Conservation (phyloP, 176 grass and related monocot species). For the Echinochloa phyllopogon region DNA sequence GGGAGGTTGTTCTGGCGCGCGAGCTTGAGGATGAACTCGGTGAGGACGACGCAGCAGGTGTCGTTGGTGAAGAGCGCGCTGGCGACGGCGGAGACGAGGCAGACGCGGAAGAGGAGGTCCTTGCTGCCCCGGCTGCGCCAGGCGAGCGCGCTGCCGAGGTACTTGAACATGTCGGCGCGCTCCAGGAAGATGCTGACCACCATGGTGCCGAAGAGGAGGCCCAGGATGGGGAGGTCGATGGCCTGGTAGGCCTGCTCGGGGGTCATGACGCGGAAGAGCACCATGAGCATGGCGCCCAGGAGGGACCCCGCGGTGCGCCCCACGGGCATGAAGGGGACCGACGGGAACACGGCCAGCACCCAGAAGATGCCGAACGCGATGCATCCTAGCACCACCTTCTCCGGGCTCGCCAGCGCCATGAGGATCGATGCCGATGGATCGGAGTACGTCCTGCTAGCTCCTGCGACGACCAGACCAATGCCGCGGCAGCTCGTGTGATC, state of each 20-base stretch:
- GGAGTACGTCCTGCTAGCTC: too few relatives aligned
- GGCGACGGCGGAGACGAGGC: constrained; percentile 83
- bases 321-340: constrained; percentile 91
- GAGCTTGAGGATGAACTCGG: constrained; percentile 96
- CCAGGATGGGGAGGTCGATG: constrained; percentile 94
- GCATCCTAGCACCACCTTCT: constrained; percentile 84
- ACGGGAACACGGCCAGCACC: constrained; percentile 92
- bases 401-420: constrained; percentile 68
- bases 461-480: background rate
- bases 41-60: constrained; percentile 97
- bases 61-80: constrained; percentile 98
- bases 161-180: constrained; percentile 93
- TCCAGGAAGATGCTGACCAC: constrained; percentile 90
- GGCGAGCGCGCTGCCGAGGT: constrained; percentile 77
- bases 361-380: constrained; percentile 92
- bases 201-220: constrained; percentile 98
- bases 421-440: background rate
- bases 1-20: constrained; percentile 93
- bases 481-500: background rate
- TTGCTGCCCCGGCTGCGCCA: constrained; percentile 87
- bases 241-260: constrained; percentile 76
- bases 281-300: constrained; percentile 93
- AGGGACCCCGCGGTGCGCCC: constrained; percentile 90
- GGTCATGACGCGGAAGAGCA: constrained; percentile 77
- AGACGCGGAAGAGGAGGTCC: constrained; percentile 91